Conservation (phyloP, 768 basidiomycete species). For the Infundibulicybe gibba region DNA sequence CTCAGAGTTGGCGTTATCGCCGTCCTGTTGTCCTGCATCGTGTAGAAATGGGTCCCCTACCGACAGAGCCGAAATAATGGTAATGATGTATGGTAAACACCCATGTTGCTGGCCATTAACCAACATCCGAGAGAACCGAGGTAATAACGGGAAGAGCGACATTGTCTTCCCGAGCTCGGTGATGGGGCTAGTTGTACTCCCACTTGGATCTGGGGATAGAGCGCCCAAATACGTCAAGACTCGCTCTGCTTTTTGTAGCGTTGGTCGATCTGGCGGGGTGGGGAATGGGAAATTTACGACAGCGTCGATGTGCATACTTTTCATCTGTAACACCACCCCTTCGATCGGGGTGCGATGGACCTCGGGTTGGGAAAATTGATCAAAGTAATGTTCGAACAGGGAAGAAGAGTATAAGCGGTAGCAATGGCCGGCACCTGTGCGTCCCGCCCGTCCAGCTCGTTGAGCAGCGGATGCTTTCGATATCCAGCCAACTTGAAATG, state of each 20-base stretch:
- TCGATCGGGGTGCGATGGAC: slow-evolving; percentile 96
- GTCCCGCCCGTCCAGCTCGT: slow-evolving; percentile 93
- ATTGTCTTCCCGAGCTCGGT: slow-evolving; percentile 90
- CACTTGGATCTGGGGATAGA: slow-evolving; percentile 36
- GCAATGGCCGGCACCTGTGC: slow-evolving; percentile 97
- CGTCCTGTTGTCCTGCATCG: slow-evolving; percentile 62
- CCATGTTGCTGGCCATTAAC: slow-evolving; percentile 86
- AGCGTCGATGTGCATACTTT: slow-evolving; percentile 96
- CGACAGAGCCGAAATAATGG: slow-evolving; percentile 86
- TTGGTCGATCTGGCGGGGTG: slow-evolving; percentile 81
- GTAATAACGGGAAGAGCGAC: slow-evolving; percentile 91
- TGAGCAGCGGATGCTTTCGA: slow-evolving; percentile 95
- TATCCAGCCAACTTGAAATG: slow-evolving; percentile 90
- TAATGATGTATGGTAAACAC: slow-evolving; percentile 83
- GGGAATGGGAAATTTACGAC: slow-evolving; percentile 99
- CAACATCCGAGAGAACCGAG: slow-evolving; percentile 94
- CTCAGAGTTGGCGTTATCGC: slow-evolving; percentile 32
- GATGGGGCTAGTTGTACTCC: slow-evolving; percentile 49
- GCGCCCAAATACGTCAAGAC: slow-evolving; percentile 83
- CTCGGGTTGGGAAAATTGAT: slow-evolving; percentile 83
- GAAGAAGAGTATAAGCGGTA: slow-evolving; percentile 96
- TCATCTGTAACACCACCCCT: slow-evolving; percentile 97
- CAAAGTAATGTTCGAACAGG: slow-evolving; percentile 90
- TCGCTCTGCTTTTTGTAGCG: slow-evolving; percentile 78
- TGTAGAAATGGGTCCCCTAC: slow-evolving; percentile 96